phyloP scores from a whole-genome alignment of 441 rosid genomes.

The Brassica balearica region DNA sequence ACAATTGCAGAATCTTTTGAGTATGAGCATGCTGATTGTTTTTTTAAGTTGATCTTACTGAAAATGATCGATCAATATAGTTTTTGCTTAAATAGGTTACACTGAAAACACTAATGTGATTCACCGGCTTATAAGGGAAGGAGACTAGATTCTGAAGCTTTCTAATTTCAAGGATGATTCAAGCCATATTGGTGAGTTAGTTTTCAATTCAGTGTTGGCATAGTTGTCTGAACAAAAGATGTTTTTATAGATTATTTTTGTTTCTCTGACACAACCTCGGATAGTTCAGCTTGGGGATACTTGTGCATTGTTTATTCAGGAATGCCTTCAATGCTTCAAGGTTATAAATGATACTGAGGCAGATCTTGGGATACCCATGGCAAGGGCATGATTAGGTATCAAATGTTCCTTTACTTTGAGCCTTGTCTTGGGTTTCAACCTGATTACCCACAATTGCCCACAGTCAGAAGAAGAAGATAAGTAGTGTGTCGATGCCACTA shows the following conservation, averaged over 20 bases:
- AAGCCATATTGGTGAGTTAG: no score
- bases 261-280: background rate
- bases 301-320: background rate
- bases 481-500: constrained; percentile 21
- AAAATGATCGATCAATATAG: no score
- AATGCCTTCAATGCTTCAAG: background rate
- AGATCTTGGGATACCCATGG: background rate
- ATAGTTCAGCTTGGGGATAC: background rate
- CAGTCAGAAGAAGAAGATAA: constrained; percentile 39
- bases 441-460: constrained; percentile 13
- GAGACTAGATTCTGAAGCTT: no score
- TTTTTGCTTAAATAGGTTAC: no score
- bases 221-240: background rate
- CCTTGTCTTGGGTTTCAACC: background rate
- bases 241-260: background rate
- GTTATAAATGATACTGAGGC: background rate
- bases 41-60: no score
- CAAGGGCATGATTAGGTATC: background rate
- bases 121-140: no score
- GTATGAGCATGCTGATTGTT: no score
- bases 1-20: no score
- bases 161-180: no score
- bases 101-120: no score
- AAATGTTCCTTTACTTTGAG: background rate
- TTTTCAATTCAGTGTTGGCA: background rate